phyloP scores from a whole-genome alignment of 306 rosid species.

The Vigna angularis region DNA sequence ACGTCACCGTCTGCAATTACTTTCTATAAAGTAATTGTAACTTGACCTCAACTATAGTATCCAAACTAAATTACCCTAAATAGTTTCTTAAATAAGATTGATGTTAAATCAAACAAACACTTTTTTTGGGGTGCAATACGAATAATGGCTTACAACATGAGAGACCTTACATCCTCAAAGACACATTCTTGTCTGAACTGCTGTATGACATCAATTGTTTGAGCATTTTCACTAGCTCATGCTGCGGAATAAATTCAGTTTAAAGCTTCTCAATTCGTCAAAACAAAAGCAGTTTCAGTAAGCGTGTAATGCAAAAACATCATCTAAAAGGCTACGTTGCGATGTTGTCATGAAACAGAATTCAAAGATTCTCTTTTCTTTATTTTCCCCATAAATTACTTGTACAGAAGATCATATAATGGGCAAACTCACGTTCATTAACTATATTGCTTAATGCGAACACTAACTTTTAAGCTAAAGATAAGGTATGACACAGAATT shows the following conservation, averaged over 20 bases:
- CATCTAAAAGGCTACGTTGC: neutral
- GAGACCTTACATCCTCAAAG: no score
- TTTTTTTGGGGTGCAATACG: no score
- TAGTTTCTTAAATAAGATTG: no score
- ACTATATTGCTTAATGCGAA: slow-evolving; percentile 49
- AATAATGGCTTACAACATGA: no score
- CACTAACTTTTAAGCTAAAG: slow-evolving; percentile 47
- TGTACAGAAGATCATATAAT: slow-evolving; percentile 30
- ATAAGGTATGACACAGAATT: slow-evolving; percentile 44
- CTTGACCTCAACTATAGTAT: no score
- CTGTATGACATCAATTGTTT: no score
- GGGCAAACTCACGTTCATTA: slow-evolving; percentile 39
- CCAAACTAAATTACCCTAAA: no score
- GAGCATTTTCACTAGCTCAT: no score
- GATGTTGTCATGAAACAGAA: slow-evolving; percentile 18
- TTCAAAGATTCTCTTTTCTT: slow-evolving; percentile 23
- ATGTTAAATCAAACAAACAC: no score
- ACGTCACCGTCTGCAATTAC: no score
- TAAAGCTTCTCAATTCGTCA: neutral
- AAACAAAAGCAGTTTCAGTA: slow-evolving; percentile 1
- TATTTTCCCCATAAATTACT: slow-evolving; percentile 37
- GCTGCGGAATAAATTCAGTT: neutral
- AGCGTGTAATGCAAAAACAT: neutral
- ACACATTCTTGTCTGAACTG: no score
- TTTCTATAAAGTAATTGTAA: no score